Evolutionary conservation across 140 eudicot genomes (phyloP), one percentile per base, ranked within the genome.

Genomic region (Flaveria floridana): DNA sequence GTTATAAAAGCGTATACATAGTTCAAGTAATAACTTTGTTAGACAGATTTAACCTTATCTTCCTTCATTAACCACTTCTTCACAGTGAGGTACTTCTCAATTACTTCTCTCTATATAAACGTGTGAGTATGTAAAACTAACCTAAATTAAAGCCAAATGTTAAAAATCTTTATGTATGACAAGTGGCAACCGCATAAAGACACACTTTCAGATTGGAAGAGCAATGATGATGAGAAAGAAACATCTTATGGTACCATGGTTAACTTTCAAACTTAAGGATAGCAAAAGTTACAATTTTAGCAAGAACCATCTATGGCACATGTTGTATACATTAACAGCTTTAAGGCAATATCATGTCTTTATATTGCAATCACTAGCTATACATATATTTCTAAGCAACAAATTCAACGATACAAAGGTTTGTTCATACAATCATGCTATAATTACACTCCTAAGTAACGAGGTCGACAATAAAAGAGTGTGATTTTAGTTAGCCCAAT

Each of bases 381-480:
- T 58, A 9, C n/a, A 4, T 58, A 7, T 4, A 20, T 1, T 23
- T 7, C 41, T 61, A 61, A 23, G 42, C 42, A 12, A 61, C 41
- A 61, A 12, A 61, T 25, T 61, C 67, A 12, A 61, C 18, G 25
- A 25, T 12, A 61, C 67, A 61, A 61, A 14, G 41, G 14, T 37
- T 14, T 56, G 68, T 30, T 72, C 55, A 13, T 53, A 19, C 50
- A 52, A 26, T 71, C 76, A 71, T 30, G 10, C 51, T 71, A 71
- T 52, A 71, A 20, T 52, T 71, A 6, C 75, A 71, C n/a, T 15
- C 23, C 74, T 20, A 72, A 19, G 68, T 39, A 72, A 61, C 15
- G 18, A n/a, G 18, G 4, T 23, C 0, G 25, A 59, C 41, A 59
- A 59, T 10, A 59, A 59, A 59, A 59, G 11, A 59, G 25, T 23